These are phyloP conservation scores for Aspergillus texensis DNA, from an alignment of 2,329 filamentous ascomycete genomes.

Conservation along the genomic window DNA sequence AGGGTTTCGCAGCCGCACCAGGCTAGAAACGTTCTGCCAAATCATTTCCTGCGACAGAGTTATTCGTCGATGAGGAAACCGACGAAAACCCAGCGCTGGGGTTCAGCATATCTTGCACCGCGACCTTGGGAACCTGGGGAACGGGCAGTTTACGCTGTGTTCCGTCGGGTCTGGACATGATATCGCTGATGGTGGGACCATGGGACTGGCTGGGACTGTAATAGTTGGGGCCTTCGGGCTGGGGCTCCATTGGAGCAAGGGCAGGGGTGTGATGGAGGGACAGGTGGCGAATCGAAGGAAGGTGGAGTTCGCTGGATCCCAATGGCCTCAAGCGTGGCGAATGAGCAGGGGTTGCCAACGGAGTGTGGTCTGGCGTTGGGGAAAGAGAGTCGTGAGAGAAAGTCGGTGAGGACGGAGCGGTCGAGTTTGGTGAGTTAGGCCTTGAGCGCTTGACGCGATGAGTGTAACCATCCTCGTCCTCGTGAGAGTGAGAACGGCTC, in stretches of 20 bases:
- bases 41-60: constrained; percentile 75
- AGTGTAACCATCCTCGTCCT: constrained; percentile 72
- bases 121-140: constrained; percentile 83
- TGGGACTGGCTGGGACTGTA: constrained; percentile 59
- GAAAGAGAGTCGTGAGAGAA: constrained; percentile 96
- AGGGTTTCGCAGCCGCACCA: constrained; percentile 8
- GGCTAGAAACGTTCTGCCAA: constrained; percentile 59
- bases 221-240: constrained; percentile 61
- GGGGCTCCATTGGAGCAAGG: constrained; percentile 71
- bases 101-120: constrained; percentile 80
- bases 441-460: constrained; percentile 83
- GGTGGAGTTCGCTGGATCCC: constrained; percentile 70
- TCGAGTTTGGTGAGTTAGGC: constrained; percentile 92
- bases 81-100: constrained; percentile 68
- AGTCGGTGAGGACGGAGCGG: constrained; percentile 91
- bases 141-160: constrained; percentile 89
- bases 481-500: constrained; percentile 83
- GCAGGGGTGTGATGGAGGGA: constrained; percentile 68
- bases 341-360: constrained; percentile 93
- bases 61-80: constrained; percentile 74
- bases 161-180: constrained; percentile 86
- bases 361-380: constrained; percentile 96
- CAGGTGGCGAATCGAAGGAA: constrained; percentile 80
- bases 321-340: constrained; percentile 87
- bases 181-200: constrained; percentile 85